Evolutionary conservation across 2,329 filamentous ascomycete species (phyloP).

Genomic region (Epichloe glyceriae): DNA sequence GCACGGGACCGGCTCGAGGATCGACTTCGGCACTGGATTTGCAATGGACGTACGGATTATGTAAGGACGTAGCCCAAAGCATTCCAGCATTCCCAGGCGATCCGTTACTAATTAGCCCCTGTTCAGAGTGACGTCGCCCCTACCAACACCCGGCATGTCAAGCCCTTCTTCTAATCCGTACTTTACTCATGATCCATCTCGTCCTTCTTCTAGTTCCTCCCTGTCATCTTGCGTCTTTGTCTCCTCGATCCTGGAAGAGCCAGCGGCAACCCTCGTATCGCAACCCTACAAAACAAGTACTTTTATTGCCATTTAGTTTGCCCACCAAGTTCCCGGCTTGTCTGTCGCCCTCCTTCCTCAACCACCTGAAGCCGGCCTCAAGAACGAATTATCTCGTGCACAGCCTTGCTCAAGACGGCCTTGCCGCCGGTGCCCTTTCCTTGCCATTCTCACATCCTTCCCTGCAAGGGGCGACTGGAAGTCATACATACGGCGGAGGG

Average conservation of each 20-base stretch:
- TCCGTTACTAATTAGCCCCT: no score
- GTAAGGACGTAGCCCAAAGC: no score
- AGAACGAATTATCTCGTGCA: neutral
- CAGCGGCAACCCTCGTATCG: no score
- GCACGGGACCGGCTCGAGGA: no score
- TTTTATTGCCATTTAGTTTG: no score
- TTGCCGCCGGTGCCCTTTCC: neutral
- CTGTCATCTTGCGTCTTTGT: neutral
- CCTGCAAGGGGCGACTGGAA: neutral
- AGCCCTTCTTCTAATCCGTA: neutral
- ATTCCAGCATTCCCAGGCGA: no score
- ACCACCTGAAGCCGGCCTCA: neutral
- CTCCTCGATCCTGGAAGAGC: neutral
- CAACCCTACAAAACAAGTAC: no score
- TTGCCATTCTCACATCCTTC: neutral
- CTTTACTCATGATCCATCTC: no score
- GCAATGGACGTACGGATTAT: no score
- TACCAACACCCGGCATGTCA: neutral
- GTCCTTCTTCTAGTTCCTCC: neutral
- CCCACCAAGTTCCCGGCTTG: no score
- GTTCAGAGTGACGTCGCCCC: no score
- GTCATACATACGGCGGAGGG: neutral
- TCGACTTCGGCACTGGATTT: no score
- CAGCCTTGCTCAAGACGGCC: neutral
- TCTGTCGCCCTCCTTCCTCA: neutral